Percentiles rank a stretch among this genome's conserved stretches.
Conservation (phyloP, 441 rosid genomes). For the Croton laevigatus region DNA sequence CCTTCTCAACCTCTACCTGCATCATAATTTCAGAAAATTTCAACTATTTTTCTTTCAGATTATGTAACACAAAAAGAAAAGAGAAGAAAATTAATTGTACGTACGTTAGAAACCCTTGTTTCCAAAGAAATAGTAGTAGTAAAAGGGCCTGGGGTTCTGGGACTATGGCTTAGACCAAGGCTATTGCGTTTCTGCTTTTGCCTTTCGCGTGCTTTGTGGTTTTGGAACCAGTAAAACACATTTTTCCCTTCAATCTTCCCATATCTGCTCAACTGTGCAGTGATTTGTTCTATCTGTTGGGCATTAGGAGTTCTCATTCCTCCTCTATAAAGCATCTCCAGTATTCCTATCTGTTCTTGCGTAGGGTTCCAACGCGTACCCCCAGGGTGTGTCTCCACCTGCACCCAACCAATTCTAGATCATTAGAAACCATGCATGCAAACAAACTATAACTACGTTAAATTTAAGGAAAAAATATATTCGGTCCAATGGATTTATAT, state of each 20-base stretch:
- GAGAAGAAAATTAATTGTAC: too few species aligned
- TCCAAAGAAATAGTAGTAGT: conserved; percentile 38
- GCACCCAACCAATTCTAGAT: conserved; percentile 7
- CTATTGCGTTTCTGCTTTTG: conserved; percentile 78
- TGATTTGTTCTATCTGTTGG: conserved; percentile 89
- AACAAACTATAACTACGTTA: too few species aligned
- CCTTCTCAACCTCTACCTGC: conserved; percentile 49
- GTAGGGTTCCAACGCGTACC: conserved; percentile 99
- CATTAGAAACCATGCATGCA: neutral
- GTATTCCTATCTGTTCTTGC: conserved; percentile 89
- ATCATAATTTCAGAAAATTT: conserved; percentile 1
- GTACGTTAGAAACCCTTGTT: conserved; percentile 31
- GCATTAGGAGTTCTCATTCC: conserved; percentile 96
- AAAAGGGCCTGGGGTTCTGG: conserved; percentile 35
- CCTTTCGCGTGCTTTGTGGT: conserved; percentile 99
- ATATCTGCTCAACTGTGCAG: conserved; percentile 65
- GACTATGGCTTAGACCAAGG: conserved; percentile 42
- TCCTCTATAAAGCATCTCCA: conserved; percentile 82
- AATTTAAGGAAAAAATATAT: too few species aligned
- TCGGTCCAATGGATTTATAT: too few species aligned
- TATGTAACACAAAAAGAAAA: neutral
- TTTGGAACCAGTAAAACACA: conserved; percentile 98
- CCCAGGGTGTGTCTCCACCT: conserved; percentile 91
- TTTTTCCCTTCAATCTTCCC: conserved; percentile 99
- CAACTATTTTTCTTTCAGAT: neutral